Conservation (phyloP, 1,284 basidiomycete species). For the Microbotryum scabiosae region DNA sequence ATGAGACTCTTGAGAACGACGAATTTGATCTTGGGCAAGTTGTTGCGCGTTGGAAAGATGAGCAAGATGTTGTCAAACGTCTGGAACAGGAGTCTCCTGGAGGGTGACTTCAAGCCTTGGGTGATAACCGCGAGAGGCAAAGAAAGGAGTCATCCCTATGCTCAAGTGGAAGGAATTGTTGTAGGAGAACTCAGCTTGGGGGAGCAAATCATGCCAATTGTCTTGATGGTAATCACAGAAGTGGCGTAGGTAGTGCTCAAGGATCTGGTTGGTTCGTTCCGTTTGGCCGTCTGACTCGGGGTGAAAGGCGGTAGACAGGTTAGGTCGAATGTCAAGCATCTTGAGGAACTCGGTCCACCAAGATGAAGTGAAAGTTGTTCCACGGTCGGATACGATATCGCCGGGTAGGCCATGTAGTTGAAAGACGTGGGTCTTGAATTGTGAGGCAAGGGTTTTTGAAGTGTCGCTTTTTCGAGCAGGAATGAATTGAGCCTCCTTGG, state of each 20-base stretch:
- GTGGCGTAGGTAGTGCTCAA: conserved; percentile 41
- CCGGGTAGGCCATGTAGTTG: conserved; percentile 16
- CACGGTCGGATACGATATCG: conserved; percentile 36
- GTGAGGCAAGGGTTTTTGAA: conserved; percentile 11
- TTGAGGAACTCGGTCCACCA: conserved; percentile 35
- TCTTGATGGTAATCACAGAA: conserved; percentile 23
- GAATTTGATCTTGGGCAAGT: too few relatives aligned
- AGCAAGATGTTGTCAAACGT: too few relatives aligned
- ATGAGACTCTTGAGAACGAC: too few relatives aligned
- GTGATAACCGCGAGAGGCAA: conserved; percentile 1
- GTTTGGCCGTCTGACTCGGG: conserved; percentile 14
- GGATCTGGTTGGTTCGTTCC: conserved; percentile 40
- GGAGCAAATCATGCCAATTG: conserved; percentile 32
- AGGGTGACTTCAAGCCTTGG: neutral
- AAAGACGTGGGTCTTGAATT: conserved; percentile 26
- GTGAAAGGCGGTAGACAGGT: conserved; percentile 37
- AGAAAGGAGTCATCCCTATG: conserved; percentile 30
- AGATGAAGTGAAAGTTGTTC: conserved; percentile 32
- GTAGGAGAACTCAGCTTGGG: conserved; percentile 34
- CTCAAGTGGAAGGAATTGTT: conserved; percentile 28
- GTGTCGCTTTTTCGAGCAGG: conserved; percentile 25
- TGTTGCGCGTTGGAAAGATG: too few relatives aligned
- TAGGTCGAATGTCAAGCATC: conserved; percentile 23
- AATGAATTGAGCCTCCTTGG: conserved; percentile 45
- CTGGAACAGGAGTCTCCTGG: too few relatives aligned